Base-by-base conservation (phyloP, 176 grass and related monocot species). In the sorghum (Sorghum bicolor) region DNA sequence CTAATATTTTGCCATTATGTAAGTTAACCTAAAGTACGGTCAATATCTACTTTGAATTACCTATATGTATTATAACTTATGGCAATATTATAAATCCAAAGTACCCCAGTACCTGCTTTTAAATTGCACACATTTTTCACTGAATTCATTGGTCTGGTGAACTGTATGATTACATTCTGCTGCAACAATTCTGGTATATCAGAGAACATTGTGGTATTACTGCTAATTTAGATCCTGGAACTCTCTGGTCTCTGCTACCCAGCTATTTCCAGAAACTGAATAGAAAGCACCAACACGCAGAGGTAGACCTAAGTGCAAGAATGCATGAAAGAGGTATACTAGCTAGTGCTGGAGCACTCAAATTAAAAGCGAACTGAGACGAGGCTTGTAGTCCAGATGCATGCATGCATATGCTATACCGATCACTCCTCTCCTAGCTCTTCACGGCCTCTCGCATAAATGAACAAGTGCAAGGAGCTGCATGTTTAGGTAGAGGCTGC, bases 401-500 rank as follows among this genome's bases (percentile, higher is more conserved):
- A 50, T 6, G 4, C 45, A 50, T 50, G 16, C 31, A 14, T 67
- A 64, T 50, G 77, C 62, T 50, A 52, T 77, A 64, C 19, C 32
- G 7, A 19, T 47, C 39, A 10, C 26, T 53, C 32, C 25, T 10
- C 30, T 20, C 77, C 13, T 69, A n/a, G 52, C 22, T 45, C 78
- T 77, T 86, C 78, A 72, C n/a, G n/a, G n/a, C 67, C 88, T 86
- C 74, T 48, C 1, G n/a, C 67, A 79, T 83, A 83, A 83, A 80
- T 90, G 80, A 79, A 32, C 80, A 75, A 77, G 74, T 62, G 88
- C 79, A 61, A 45, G 25, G 9, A 69, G 75, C 61, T 90, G 80
- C 84, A 90, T 62, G 74, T 86, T 86, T 90, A 83, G 88, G 88
- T 90, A 69, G 74, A 6, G 31, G 24, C 70, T 79, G 47, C 61